Evolutionary conservation across 2,329 filamentous ascomycete genomes (phyloP).

Genomic region (Phialophora verrucosa): DNA sequence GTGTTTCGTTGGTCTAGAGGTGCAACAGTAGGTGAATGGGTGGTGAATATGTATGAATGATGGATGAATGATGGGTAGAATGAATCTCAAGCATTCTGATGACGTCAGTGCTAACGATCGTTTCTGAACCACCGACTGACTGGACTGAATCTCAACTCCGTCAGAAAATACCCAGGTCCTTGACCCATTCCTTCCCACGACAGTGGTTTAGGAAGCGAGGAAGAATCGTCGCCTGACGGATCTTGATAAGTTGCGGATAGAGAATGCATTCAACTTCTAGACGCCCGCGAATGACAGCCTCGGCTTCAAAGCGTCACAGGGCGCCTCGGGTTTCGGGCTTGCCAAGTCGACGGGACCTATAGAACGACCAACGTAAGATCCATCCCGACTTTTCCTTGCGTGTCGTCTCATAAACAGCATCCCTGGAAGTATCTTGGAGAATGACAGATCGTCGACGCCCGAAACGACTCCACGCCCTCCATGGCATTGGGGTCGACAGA

Average conservation of each 20-base stretch:
- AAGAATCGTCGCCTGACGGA: background rate
- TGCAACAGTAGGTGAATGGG: too few relatives aligned
- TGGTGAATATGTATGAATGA: too few relatives aligned
- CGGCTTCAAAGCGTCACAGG: background rate
- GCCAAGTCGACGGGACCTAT: background rate
- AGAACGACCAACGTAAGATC: background rate
- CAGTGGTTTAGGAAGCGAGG: background rate
- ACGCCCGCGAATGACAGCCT: background rate
- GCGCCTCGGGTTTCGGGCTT: background rate
- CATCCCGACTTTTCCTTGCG: background rate
- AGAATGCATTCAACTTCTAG: background rate
- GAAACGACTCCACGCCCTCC: conserved; percentile 9
- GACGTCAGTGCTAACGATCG: too few relatives aligned
- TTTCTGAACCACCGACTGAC: too few relatives aligned
- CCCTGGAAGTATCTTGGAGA: background rate
- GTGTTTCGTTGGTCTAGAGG: too few relatives aligned
- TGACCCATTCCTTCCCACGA: background rate
- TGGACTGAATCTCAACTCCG: too few relatives aligned
- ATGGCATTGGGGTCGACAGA: conserved; percentile 27
- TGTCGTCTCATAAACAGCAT: background rate
- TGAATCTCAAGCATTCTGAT: too few relatives aligned
- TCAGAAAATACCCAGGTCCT: background rate
- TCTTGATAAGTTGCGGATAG: background rate
- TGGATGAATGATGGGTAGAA: too few relatives aligned
- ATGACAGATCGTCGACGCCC: conserved; percentile 18